A percentile compares a stretch with the other conserved stretches of the same genome.
phyloP scores from a whole-genome alignment of 768 basidiomycete species.

The Amanita jacksonii region DNA sequence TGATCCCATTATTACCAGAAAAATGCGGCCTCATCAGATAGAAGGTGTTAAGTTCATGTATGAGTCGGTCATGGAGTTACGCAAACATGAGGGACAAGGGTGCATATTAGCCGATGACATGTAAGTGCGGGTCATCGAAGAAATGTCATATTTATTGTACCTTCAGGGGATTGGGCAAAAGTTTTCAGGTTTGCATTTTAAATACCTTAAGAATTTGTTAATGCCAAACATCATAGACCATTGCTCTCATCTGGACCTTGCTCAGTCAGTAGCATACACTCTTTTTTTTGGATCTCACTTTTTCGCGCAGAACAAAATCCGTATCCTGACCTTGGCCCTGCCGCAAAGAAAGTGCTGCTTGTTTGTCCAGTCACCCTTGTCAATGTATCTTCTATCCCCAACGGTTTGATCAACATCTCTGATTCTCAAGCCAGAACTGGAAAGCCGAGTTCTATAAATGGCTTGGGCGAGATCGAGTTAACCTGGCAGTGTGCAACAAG shows the following conservation, averaged over 20 bases:
- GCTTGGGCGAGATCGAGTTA: constrained; percentile 48
- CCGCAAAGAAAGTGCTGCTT: constrained; percentile 75
- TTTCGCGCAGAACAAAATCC: constrained; percentile 66
- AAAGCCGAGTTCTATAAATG: constrained; percentile 93
- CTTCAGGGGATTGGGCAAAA: constrained; percentile 91
- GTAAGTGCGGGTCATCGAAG: constrained; percentile 27
- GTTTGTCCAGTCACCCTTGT: constrained; percentile 91
- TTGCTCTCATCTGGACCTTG: constrained; percentile 87
- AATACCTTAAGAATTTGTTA: background rate
- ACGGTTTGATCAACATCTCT: background rate
- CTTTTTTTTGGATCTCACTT: background rate
- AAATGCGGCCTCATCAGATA: constrained; percentile 80
- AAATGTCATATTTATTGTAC: constrained; percentile 10
- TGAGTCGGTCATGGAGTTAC: constrained; percentile 90
- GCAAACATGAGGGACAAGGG: constrained; percentile 85
- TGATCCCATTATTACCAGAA: constrained; percentile 72
- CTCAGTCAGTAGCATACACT: constrained; percentile 48
- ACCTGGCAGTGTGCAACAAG: constrained; percentile 37
- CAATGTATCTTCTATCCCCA: constrained; percentile 39
- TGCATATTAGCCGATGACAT: constrained; percentile 98
- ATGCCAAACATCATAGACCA: constrained; percentile 48
- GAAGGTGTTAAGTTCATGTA: constrained; percentile 93
- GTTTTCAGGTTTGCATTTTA: constrained; percentile 47
- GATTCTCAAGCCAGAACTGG: constrained; percentile 63
- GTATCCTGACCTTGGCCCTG: constrained; percentile 45